Percentiles rank a stretch among this genome's conserved stretches.
phyloP scores from a whole-genome alignment of 2,329 filamentous ascomycete genomes.

The Pseudogymnoascus verrucosus region DNA sequence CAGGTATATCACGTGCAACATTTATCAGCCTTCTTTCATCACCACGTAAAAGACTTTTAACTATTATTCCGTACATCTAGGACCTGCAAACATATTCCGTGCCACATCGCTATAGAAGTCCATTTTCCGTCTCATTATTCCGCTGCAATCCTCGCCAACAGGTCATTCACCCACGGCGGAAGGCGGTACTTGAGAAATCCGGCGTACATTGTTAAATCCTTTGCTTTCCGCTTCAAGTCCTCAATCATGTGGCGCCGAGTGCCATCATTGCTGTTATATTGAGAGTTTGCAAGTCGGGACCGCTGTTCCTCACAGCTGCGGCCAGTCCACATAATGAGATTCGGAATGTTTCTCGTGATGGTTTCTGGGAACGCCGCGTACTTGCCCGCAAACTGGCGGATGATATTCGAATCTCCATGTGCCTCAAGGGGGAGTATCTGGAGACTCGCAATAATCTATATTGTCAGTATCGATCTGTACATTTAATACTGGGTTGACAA shows the following conservation, averaged over 20 bases:
- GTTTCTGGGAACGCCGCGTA: slow-evolving; percentile 73
- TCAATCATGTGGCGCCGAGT: slow-evolving; percentile 57
- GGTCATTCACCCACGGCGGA: slow-evolving; percentile 80
- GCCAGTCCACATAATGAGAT: slow-evolving; percentile 90
- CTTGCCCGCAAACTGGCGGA: slow-evolving; percentile 71
- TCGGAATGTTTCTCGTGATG: slow-evolving; percentile 82
- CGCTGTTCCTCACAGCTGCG: slow-evolving; percentile 74
- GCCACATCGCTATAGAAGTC: not conserved
- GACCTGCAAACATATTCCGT: not conserved
- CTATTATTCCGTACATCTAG: slow-evolving; percentile 6
- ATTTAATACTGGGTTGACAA: slow-evolving; percentile 19
- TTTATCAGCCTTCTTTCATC: not conserved
- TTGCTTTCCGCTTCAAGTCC: slow-evolving; percentile 68
- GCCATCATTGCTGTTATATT: slow-evolving; percentile 67
- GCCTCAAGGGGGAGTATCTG: slow-evolving; percentile 75
- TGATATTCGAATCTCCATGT: slow-evolving; percentile 64
- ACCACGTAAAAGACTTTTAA: not conserved
- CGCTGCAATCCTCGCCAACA: slow-evolving; percentile 52
- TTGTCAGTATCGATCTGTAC: slow-evolving; percentile 19
- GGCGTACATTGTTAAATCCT: slow-evolving; percentile 89
- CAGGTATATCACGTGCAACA: not conserved
- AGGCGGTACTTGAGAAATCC: slow-evolving; percentile 87
- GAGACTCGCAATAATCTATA: slow-evolving; percentile 64
- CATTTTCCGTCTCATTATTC: not conserved
- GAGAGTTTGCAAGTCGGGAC: slow-evolving; percentile 58